phyloP scores from a whole-genome alignment of 2,329 filamentous ascomycete species.

The Hymenoscyphus linearis region DNA sequence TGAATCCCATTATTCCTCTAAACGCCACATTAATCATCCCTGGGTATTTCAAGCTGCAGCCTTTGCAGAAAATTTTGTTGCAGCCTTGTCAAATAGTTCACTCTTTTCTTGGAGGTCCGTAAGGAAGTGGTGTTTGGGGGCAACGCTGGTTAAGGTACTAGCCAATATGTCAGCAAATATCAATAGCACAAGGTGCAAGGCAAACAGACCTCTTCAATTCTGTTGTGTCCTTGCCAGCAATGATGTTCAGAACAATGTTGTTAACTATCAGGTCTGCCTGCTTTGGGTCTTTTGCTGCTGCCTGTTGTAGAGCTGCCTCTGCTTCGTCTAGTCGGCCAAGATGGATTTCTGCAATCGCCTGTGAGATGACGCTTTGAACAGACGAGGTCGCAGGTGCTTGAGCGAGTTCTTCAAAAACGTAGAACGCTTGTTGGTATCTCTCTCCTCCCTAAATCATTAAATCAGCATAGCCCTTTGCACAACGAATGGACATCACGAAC shows the following conservation, averaged over 20 bases:
- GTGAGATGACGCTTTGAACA: constrained; percentile 70
- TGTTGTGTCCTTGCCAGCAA: constrained; percentile 65
- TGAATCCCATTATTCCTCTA: constrained; percentile 10
- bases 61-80: constrained; percentile 81
- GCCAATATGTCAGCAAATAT: constrained; percentile 6
- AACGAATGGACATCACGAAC: constrained; percentile 43
- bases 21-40: constrained; percentile 21
- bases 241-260: constrained; percentile 69
- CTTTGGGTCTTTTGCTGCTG: constrained; percentile 65
- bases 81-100: constrained; percentile 79
- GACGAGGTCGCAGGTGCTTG: constrained; percentile 79
- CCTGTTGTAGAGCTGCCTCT: constrained; percentile 77
- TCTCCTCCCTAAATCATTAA: constrained; percentile 67
- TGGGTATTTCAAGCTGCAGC: constrained; percentile 39
- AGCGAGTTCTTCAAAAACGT: constrained; percentile 94
- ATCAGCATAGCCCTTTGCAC: background rate
- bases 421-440: constrained; percentile 94
- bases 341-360: constrained; percentile 88
- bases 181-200: background rate
- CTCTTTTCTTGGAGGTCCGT: constrained; percentile 78
- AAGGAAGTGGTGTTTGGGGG: constrained; percentile 66
- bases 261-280: constrained; percentile 78
- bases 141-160: constrained; percentile 51
- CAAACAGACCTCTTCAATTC: constrained; percentile 57
- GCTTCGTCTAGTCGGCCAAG: constrained; percentile 85